phyloP scores from a whole-genome alignment of 768 basidiomycete genomes.

The Trametes elegans region DNA sequence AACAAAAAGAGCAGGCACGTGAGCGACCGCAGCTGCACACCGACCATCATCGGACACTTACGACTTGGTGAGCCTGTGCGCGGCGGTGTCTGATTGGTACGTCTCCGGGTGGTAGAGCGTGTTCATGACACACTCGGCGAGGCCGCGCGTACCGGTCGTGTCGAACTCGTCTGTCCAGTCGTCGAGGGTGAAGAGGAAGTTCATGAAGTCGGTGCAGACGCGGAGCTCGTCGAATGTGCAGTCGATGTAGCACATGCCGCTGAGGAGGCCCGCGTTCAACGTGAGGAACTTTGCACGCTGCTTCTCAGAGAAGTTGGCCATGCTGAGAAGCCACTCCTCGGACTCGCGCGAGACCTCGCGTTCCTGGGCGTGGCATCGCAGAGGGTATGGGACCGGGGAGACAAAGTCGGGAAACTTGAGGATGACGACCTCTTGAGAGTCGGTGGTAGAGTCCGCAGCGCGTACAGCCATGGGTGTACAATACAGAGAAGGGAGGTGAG shows the following conservation, averaged over 20 bases:
- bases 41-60: constrained; percentile 4
- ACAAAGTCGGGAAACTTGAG: constrained; percentile 43
- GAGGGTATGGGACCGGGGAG: constrained; percentile 38
- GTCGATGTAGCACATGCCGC: constrained; percentile 61
- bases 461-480: constrained; percentile 18
- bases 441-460: constrained; percentile 5
- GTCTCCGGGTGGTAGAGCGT: constrained; percentile 28
- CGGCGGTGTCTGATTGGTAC: constrained; percentile 28
- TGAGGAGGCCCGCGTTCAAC: constrained; percentile 64
- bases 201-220: constrained; percentile 67
- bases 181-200: constrained; percentile 42
- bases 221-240: constrained; percentile 56
- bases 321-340: constrained; percentile 35
- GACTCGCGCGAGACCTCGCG: constrained; percentile 37
- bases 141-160: constrained; percentile 18
- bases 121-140: constrained; percentile 31
- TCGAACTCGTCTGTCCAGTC: constrained; percentile 41
- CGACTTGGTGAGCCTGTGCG: constrained; percentile 20
- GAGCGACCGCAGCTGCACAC: background rate
- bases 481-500: background rate
- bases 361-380: constrained; percentile 33
- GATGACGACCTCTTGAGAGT: constrained; percentile 9
- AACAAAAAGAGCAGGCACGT: constrained; percentile 2
- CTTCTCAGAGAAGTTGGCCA: constrained; percentile 32
- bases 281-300: constrained; percentile 43